Conservation (phyloP, 2,329 filamentous ascomycete species). For the Pseudocercospora ulei region DNA sequence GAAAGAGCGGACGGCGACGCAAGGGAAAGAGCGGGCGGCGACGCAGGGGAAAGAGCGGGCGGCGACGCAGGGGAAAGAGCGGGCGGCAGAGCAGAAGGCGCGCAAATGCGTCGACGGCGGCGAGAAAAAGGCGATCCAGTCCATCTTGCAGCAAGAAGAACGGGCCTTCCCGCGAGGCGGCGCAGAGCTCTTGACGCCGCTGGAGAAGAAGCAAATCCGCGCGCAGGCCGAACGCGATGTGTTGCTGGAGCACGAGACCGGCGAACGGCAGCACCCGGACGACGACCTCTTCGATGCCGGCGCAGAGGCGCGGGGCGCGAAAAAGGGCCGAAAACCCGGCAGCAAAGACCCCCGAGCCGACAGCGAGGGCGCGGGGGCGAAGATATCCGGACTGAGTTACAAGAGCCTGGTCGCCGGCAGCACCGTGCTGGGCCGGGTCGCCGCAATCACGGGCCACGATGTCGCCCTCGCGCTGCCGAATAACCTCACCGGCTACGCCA, state of each 20-base stretch:
- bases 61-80: conserved; percentile 18
- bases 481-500: conserved; percentile 80
- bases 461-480: conserved; percentile 79
- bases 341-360: conserved; percentile 33
- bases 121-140: conserved; percentile 34
- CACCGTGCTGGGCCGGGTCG: conserved; percentile 76
- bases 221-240: conserved; percentile 88
- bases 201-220: conserved; percentile 94
- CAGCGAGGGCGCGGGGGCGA: conserved; percentile 33
- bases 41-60: conserved; percentile 6
- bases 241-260: conserved; percentile 67
- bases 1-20: conserved; percentile 17
- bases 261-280: conserved; percentile 49
- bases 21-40: conserved; percentile 8
- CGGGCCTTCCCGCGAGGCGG: conserved; percentile 86
- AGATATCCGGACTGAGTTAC: conserved; percentile 66
- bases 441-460: conserved; percentile 67
- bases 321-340: conserved; percentile 44
- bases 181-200: conserved; percentile 75
- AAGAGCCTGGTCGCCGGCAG: conserved; percentile 78
- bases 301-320: conserved; percentile 33
- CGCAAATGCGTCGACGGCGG: conserved; percentile 18
- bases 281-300: conserved; percentile 42
- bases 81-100: conserved; percentile 21
- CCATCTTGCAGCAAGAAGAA: conserved; percentile 63